Percentiles rank a stretch among this genome's conserved stretches.
Evolutionary conservation across 768 basidiomycete species (phyloP).

Genomic region (Amanita muscaria): DNA sequence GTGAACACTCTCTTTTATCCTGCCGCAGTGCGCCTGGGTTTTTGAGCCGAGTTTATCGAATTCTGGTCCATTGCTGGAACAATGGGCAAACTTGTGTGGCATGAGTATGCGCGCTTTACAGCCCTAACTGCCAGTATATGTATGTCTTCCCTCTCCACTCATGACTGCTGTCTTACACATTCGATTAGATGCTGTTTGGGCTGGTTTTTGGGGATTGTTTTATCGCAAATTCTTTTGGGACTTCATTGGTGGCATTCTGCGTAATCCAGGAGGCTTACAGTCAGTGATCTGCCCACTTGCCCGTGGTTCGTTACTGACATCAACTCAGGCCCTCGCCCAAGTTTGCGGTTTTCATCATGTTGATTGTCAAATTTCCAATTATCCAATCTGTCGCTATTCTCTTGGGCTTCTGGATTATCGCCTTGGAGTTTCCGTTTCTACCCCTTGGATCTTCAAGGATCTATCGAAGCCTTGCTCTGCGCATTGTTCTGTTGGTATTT

Average conservation of each 20-base stretch:
- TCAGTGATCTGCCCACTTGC: constrained; percentile 29
- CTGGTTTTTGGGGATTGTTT: constrained; percentile 68
- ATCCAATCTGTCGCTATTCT: constrained; percentile 63
- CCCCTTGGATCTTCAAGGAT: constrained; percentile 43
- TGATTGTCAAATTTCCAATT: constrained; percentile 74
- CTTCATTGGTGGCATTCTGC: constrained; percentile 74
- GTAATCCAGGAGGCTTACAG: constrained; percentile 75
- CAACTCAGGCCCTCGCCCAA: constrained; percentile 48
- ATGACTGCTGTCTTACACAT: neutral
- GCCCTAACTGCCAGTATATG: constrained; percentile 64
- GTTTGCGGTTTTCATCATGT: constrained; percentile 51
- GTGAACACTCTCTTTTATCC: constrained; percentile 14
- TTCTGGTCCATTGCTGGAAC: constrained; percentile 13
- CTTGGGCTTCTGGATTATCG: constrained; percentile 48
- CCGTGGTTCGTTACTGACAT: neutral
- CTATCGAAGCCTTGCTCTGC: constrained; percentile 56
- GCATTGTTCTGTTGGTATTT: constrained; percentile 54
- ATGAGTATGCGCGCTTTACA: constrained; percentile 64
- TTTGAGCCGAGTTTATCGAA: constrained; percentile 28
- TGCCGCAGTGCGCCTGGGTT: constrained; percentile 20
- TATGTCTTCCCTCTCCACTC: constrained; percentile 31
- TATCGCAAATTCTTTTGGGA: constrained; percentile 98
- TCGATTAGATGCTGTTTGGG: constrained; percentile 65
- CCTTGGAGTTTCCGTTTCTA: constrained; percentile 68
- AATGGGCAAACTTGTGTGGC: constrained; percentile 83